Evolutionary conservation across 768 basidiomycete species (phyloP).

Genomic region (Tulasnella sp.): DNA sequence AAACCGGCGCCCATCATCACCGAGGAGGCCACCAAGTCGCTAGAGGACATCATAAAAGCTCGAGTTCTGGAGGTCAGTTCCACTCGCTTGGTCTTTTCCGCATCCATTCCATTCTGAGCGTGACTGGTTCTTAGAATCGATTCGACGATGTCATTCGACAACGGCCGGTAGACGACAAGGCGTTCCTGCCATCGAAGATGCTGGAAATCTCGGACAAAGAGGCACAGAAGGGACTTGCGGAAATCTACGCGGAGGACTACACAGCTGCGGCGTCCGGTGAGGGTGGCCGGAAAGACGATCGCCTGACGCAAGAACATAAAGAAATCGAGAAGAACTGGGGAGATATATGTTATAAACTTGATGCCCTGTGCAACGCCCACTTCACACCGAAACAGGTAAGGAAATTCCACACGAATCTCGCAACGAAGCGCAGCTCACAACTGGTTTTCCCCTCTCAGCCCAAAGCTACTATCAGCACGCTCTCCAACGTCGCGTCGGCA

Average conservation of each 20-base stretch:
- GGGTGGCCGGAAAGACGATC: constrained; percentile 58
- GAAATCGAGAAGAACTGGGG: constrained; percentile 84
- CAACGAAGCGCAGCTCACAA: neutral
- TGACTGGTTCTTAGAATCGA: constrained; percentile 41
- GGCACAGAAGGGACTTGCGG: constrained; percentile 82
- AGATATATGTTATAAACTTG: constrained; percentile 77
- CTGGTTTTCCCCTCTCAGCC: constrained; percentile 51
- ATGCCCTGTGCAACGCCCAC: constrained; percentile 91
- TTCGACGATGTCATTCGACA: constrained; percentile 93
- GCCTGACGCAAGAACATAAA: constrained; percentile 80
- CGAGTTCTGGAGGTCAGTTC: constrained; percentile 67
- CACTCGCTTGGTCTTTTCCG: neutral
- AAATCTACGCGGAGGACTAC: constrained; percentile 95
- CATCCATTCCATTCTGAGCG: neutral
- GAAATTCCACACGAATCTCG: neutral
- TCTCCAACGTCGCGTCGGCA: constrained; percentile 76
- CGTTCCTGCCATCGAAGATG: constrained; percentile 85
- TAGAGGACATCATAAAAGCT: constrained; percentile 89
- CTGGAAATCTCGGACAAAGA: constrained; percentile 88
- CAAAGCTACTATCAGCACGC: constrained; percentile 77
- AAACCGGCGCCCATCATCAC: constrained; percentile 87
- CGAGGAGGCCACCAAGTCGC: constrained; percentile 70
- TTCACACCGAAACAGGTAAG: constrained; percentile 87
- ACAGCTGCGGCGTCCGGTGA: constrained; percentile 54
- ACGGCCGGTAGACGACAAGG: constrained; percentile 66